These are phyloP conservation scores for Entophlyctis luteolus DNA, from an alignment of 192 early-diverging fungal species.

Conservation along the genomic window DNA sequence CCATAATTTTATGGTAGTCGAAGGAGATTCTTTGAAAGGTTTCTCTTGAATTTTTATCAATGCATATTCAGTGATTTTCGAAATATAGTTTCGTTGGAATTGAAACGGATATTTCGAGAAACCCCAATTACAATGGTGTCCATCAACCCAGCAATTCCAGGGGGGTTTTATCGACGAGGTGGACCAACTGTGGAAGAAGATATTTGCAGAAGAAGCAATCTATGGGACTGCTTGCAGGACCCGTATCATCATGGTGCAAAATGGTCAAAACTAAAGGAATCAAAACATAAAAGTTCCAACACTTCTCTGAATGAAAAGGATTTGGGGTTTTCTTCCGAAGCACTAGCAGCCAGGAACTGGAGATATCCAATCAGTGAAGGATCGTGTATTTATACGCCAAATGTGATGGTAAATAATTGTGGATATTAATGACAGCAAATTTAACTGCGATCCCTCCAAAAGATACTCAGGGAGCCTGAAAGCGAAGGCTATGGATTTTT, in stretches of 20 bases:
- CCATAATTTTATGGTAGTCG: conserved; percentile 21
- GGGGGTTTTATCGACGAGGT: conserved; percentile 20
- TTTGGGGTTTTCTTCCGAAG: not conserved
- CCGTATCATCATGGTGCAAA: conserved; percentile 4
- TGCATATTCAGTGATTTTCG: not conserved
- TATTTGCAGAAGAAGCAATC: conserved; percentile 12
- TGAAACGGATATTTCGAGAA: conserved; percentile 7
- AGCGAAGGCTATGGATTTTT: not conserved
- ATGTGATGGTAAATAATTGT: not conserved
- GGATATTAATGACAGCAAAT: not conserved
- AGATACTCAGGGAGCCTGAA: conserved; percentile 1
- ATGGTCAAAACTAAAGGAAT: not conserved
- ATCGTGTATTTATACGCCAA: conserved; percentile 3
- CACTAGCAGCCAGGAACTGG: not conserved
- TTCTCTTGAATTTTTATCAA: not conserved
- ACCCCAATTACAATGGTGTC: conserved; percentile 5
- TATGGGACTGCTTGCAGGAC: conserved; percentile 27
- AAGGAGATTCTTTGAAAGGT: conserved; percentile 21
- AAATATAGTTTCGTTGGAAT: conserved; percentile 8
- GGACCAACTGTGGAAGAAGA: conserved; percentile 20
- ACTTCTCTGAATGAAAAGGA: not conserved
- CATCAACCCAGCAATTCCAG: conserved; percentile 21
- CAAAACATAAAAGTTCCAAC: not conserved
- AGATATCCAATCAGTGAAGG: conserved; percentile 1
- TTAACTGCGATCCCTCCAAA: not conserved